Evolutionary conservation across 2,329 filamentous ascomycete species (phyloP).

Genomic region (Reticulascus tulasneorum): DNA sequence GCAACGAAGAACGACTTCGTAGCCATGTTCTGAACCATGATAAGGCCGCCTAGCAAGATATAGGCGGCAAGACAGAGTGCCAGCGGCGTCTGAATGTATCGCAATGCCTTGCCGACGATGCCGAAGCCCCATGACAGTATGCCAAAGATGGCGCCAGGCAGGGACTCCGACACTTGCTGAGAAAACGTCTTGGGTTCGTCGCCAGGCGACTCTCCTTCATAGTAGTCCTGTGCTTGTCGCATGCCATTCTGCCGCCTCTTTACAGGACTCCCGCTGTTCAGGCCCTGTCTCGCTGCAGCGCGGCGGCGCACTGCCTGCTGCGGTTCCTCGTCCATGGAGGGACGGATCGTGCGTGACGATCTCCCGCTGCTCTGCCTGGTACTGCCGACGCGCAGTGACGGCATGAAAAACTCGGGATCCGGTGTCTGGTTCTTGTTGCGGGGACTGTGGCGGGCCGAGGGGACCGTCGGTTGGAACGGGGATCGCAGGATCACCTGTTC

Average conservation of each 20-base stretch:
- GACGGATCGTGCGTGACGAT: constrained; percentile 29
- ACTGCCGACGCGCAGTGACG: constrained; percentile 37
- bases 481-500: constrained; percentile 51
- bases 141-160: constrained; percentile 35
- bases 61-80: constrained; percentile 59
- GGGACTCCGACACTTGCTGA: constrained; percentile 28
- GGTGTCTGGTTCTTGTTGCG: constrained; percentile 40
- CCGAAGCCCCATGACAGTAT: constrained; percentile 47
- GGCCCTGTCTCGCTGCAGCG: constrained; percentile 14
- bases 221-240: constrained; percentile 2
- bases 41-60: constrained; percentile 53
- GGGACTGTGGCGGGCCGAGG: constrained; percentile 24
- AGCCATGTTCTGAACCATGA: constrained; percentile 59
- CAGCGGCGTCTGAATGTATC: constrained; percentile 61
- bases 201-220: constrained; percentile 1
- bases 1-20: constrained; percentile 57
- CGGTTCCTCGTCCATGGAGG: constrained; percentile 20
- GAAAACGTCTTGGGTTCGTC: constrained; percentile 16
- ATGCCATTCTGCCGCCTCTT: constrained; percentile 17
- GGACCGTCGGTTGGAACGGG: constrained; percentile 52
- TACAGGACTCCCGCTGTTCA: constrained; percentile 17
- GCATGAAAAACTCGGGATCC: constrained; percentile 52
- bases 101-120: constrained; percentile 55
- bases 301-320: constrained; percentile 24
- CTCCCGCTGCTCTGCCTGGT: constrained; percentile 29